Evolutionary conservation across 2,329 filamentous ascomycete species (phyloP), one percentile per base, ranked within the genome.

Genomic region (Microcera coccophila): DNA sequence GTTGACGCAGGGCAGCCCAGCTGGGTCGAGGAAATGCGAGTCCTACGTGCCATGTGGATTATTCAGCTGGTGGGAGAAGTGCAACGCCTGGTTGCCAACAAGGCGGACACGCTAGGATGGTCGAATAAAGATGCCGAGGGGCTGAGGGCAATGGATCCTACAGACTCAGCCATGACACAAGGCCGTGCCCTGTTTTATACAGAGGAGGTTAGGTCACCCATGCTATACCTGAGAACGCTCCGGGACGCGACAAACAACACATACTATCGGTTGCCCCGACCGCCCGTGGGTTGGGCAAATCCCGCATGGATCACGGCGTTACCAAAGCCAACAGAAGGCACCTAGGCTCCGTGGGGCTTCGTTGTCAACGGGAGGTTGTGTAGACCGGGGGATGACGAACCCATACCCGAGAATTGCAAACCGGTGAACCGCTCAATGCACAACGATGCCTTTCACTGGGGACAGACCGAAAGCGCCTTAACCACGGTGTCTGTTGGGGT

Each of bases 21-120:
- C 20, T 55, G 52, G 52, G 44, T 54, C 2, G 54, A 57, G 24
- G 52, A 54, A n/a, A 57, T 57, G 52, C 45, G 54, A n/a, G 54
- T 26, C 18, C 10, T 44, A 5, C 52, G 54, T 4, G 52, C 50
- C 21, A 12, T 55, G 7, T 57, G 52, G 54, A 11, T 42, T 3
- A 38, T 51, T 11, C 50, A 57, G 11, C 8, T 55, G 11, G 34
- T 44, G 4, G 43, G 52, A 1, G 50, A 57, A 9, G 31, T 50
- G 4, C 19, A 37, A 3, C n/a, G 32, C 2, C 19, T 49, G 12
- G 17, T 21, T 5, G 33, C 18, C n/a, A 32, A 45, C 20, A 26
- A 42, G 21, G 12, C 21, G 15, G 21, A 36, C 10, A 36, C 9
- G 12, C 5, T 36, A 11, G 20, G n/a, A 16, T 36, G 46, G 45